Evolutionary conservation across 2,329 filamentous ascomycete species (phyloP).

Genomic region (Pseudogymnoascus pannorum): DNA sequence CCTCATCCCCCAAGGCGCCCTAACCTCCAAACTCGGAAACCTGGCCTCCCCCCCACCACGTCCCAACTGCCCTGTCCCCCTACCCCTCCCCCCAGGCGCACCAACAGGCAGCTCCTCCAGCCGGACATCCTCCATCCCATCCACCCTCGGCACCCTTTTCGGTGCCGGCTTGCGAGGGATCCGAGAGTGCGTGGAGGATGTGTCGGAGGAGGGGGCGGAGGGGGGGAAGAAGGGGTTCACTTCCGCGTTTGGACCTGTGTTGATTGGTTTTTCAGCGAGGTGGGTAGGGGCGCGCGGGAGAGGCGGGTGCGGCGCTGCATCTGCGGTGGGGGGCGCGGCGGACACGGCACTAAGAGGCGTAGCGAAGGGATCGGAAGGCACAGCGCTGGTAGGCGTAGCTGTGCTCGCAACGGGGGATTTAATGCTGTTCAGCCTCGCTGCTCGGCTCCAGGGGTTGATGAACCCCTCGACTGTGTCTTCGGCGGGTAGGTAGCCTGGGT

Average conservation of each 20-base stretch:
- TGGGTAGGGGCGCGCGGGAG: not conserved
- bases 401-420: not conserved
- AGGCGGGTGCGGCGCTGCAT: too few relatives aligned
- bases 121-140: conserved; percentile 12
- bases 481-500: not conserved
- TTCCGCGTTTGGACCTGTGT: not conserved
- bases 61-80: too few relatives aligned
- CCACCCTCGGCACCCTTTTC: conserved; percentile 14
- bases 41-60: not conserved
- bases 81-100: conserved; percentile 16
- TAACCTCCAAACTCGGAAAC: not conserved
- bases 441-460: not conserved
- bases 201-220: too few relatives aligned
- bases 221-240: not conserved
- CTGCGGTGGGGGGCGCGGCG: too few relatives aligned
- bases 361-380: not conserved
- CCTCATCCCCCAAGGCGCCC: not conserved
- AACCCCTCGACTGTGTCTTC: not conserved
- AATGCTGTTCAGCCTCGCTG: not conserved
- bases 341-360: too few relatives aligned
- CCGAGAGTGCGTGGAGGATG: not conserved
- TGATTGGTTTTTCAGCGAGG: not conserved
- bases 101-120: conserved; percentile 19
- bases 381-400: not conserved
- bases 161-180: conserved; percentile 16